phyloP scores from a whole-genome alignment of 1,284 basidiomycete genomes.

The Tausonia pullulans region DNA sequence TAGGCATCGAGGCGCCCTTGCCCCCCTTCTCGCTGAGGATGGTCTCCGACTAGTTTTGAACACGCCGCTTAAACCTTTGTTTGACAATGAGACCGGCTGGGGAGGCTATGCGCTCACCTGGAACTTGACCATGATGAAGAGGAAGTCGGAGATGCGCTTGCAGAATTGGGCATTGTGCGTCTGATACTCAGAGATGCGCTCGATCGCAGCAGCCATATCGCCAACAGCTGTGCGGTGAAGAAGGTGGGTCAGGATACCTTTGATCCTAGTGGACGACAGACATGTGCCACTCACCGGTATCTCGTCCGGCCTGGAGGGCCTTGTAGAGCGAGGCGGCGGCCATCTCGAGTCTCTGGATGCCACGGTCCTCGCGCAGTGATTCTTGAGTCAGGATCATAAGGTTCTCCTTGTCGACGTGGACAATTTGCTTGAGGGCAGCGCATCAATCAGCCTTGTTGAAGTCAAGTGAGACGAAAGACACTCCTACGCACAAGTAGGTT shows the following conservation, averaged over 20 bases:
- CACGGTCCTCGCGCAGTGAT: slow-evolving; percentile 62
- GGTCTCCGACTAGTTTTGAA: slow-evolving; percentile 29
- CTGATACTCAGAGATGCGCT: slow-evolving; percentile 77
- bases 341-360: slow-evolving; percentile 66
- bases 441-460: not conserved
- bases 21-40: slow-evolving; percentile 30
- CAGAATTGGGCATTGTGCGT: slow-evolving; percentile 82
- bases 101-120: slow-evolving; percentile 43
- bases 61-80: not conserved
- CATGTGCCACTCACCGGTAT: slow-evolving; percentile 48
- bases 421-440: slow-evolving; percentile 57
- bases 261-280: not conserved
- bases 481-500: slow-evolving; percentile 56
- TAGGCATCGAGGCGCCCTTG: slow-evolving; percentile 23
- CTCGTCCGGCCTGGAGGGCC: slow-evolving; percentile 79
- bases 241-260: not conserved
- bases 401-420: slow-evolving; percentile 72
- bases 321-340: slow-evolving; percentile 88
- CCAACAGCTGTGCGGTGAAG: slow-evolving; percentile 27
- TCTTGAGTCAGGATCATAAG: slow-evolving; percentile 71
- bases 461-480: not conserved
- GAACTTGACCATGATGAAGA: slow-evolving; percentile 79
- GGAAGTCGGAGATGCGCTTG: slow-evolving; percentile 75
- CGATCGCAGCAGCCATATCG: slow-evolving; percentile 92
- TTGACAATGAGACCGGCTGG: not conserved